These are phyloP conservation scores for Blastomyces gilchristii DNA, from an alignment of 2,329 filamentous ascomycete genomes.

Conservation along the genomic window DNA sequence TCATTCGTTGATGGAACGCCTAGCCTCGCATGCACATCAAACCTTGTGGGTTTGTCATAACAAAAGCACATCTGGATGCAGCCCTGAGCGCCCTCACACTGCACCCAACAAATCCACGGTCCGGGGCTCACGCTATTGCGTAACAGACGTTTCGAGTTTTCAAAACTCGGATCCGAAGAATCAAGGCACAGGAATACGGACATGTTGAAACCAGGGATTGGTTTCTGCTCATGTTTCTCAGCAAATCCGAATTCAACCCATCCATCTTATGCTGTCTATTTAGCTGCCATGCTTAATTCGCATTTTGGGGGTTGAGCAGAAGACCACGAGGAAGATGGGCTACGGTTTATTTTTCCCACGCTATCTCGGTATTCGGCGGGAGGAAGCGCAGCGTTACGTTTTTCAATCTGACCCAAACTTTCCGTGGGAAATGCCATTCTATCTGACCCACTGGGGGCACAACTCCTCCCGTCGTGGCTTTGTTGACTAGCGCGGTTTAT, in stretches of 20 bases:
- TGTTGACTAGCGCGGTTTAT: slow-evolving; percentile 14
- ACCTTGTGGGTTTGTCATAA: background rate
- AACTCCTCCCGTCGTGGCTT: slow-evolving; percentile 11
- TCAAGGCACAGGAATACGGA: background rate
- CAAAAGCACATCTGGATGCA: background rate
- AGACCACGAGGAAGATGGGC: background rate
- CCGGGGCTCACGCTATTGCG: slow-evolving; percentile 7
- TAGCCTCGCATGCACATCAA: slow-evolving; percentile 5
- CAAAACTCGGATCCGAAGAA: slow-evolving; percentile 1
- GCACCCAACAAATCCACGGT: background rate
- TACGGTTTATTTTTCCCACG: background rate
- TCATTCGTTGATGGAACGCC: background rate
- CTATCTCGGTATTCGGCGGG: slow-evolving; percentile 4
- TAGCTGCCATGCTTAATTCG: background rate
- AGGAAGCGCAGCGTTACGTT: slow-evolving; percentile 2
- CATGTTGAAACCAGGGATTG: background rate
- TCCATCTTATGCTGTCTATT: background rate
- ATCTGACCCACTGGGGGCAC: slow-evolving; percentile 6
- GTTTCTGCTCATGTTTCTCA: background rate
- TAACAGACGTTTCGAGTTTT: slow-evolving; percentile 3
- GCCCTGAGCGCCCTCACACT: background rate
- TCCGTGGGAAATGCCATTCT: slow-evolving; percentile 4
- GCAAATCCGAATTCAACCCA: background rate
- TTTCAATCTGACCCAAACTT: slow-evolving; percentile 4
- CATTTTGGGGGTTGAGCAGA: background rate